Evolutionary conservation across 2,329 filamentous ascomycete species (phyloP), one percentile per base, ranked within the genome.

Genomic region (Epichloe typhina): DNA sequence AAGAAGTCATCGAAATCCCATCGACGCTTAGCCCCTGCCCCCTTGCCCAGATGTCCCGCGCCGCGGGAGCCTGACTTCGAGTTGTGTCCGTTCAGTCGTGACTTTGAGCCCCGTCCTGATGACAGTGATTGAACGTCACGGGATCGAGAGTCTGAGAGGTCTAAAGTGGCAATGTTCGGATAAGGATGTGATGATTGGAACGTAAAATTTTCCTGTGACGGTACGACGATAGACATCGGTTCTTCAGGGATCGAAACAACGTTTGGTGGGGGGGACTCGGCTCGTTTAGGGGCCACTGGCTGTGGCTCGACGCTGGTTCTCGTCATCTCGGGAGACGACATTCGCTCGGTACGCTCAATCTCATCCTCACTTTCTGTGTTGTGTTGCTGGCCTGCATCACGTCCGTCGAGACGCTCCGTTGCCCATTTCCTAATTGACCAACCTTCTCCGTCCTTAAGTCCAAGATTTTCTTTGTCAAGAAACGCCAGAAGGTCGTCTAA

Each of bases 401-500:
- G 73, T 31, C 82, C 81, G 49, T 87, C 82, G 17, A 86, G 68
- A 31, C 83, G 74, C 65, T 89, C 84, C 2, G 79, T 83, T 0
- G 80, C 82, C 81, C 81, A 84, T 62, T 71, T 71, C 50, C 80
- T 70, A 50, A 84, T 70, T 54, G 69, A 73, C 71, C 75, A 79
- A 19, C 76, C 88, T 65, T 95, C 90, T 13, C 87, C 87, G 65
- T 93, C 86, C 46, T 76, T 78, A 12, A 93, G 64, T 0, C 88
- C 88, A 50, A 95, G 74, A 56, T 87, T 82, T 62, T 89, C 83
- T 62, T 80, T 84, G 64, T 97, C 90, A 50, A 97, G 71, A 58
- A 95, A 94, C 15, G 75, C 69, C n/a, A 96, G 71, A 5, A 98
- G 72, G 58, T 97, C 91, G 56, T 96, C 88, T 38, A 98, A 72